Evolutionary conservation across 2,329 filamentous ascomycete species (phyloP), one percentile per base, ranked within the genome.

Genomic region (Aspergillus ibericus): DNA sequence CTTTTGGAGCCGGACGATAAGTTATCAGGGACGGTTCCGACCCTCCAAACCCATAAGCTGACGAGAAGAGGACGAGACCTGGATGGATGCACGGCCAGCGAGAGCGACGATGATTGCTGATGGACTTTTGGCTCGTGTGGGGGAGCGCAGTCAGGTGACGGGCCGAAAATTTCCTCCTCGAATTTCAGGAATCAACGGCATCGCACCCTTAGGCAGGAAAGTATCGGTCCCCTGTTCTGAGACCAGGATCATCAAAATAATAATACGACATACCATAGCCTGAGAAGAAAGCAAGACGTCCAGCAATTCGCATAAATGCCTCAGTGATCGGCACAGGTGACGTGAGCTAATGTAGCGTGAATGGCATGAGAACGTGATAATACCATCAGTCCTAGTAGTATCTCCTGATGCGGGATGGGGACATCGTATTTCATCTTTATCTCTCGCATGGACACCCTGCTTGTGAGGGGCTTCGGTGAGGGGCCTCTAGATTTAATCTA

Each of bases 131-230:
- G 32, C 40, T 56, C 32, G 50, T 56, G 59, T 55, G 55, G 55
- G 62, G 61, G 47, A 61, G 48, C 40, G 57, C 63, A 52, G 66
- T 72, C 71, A 73, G 63, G 69, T 72, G 71, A 72, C 64, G 44
- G 15, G 55, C 54, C 48, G 50, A 61, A 66, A 68, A 68, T 66
- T 66, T 59, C 63, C 59, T 38, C 58, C 40, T 53, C 50, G 51
- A 25, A 35, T 34, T 44, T 38, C 47, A 51, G 47, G 35, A 27
- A 55, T 61, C 35, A 38, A 38, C n/a, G 48, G 53, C 40, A 42
- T 52, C 25, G 34, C 27, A 22, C 38, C 53, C 44, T 50, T 25
- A 44, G 36, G 36, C 53, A 56, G 25, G 46, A 49, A 48, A 27
- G 13, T 34, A 35, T 27, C 22, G 27, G 35, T 52, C 44, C 36